Evolutionary conservation across 1,284 basidiomycete species (phyloP).

Genomic region (Stereum hirsutum): DNA sequence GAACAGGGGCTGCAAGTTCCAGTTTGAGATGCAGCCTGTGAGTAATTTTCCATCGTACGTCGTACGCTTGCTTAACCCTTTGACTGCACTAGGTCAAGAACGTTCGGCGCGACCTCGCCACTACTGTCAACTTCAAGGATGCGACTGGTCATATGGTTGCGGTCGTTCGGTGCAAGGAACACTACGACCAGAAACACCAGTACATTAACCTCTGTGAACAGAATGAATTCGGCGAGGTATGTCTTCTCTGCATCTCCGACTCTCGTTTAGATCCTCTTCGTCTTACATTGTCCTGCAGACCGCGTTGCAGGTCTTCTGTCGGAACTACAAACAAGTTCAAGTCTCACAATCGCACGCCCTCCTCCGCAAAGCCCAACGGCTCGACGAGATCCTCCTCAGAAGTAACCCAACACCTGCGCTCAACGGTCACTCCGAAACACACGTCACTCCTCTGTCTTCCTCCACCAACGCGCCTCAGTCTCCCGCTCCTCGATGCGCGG

Average conservation of each 20-base stretch:
- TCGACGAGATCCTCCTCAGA: slow-evolving; percentile 53
- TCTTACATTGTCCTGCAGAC: slow-evolving; percentile 37
- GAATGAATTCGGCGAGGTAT: slow-evolving; percentile 73
- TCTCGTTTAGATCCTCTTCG: background rate
- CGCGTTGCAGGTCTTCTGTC: slow-evolving; percentile 78
- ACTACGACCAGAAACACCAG: slow-evolving; percentile 56
- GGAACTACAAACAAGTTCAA: slow-evolving; percentile 74
- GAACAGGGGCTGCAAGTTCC: slow-evolving; percentile 74
- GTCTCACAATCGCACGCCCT: slow-evolving; percentile 68
- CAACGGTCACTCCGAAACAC: slow-evolving; percentile 3
- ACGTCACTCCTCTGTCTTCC: background rate
- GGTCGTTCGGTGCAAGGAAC: slow-evolving; percentile 76
- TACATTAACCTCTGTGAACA: slow-evolving; percentile 80
- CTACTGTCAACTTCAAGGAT: slow-evolving; percentile 78
- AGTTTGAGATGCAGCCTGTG: slow-evolving; percentile 84
- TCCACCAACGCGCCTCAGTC: slow-evolving; percentile 1
- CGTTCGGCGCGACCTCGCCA: slow-evolving; percentile 54
- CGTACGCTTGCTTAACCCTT: slow-evolving; percentile 5
- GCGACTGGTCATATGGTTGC: slow-evolving; percentile 78
- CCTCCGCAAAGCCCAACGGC: slow-evolving; percentile 75
- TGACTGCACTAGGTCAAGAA: slow-evolving; percentile 53
- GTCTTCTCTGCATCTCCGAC: slow-evolving; percentile 12
- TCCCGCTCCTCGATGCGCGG: slow-evolving; percentile 22
- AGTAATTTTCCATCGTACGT: slow-evolving; percentile 19
- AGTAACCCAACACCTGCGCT: slow-evolving; percentile 9